Evolutionary conservation across 768 basidiomycete genomes (phyloP).

Genomic region (Amylocystis lapponica): DNA sequence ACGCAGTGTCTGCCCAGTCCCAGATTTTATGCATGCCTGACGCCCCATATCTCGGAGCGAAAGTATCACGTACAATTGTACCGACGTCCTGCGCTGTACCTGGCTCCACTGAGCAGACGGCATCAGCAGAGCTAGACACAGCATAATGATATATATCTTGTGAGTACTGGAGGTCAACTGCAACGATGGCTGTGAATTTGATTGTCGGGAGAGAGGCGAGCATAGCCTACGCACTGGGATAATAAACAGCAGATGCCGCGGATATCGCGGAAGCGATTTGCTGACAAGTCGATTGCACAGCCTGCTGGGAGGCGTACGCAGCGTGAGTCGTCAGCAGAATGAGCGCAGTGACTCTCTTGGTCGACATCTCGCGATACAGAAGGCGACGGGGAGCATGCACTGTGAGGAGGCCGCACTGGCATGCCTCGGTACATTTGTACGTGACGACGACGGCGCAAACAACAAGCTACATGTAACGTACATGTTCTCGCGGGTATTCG

Average conservation of each 20-base stretch:
- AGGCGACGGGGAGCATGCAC: too few relatives aligned
- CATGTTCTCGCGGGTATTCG: too few relatives aligned
- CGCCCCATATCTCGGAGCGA: neutral
- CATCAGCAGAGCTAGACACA: conserved; percentile 36
- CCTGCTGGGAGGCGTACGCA: too few relatives aligned
- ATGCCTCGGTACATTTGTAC: too few relatives aligned
- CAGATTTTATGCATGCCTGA: too few relatives aligned
- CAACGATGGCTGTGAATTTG: neutral
- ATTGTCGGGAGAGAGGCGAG: neutral
- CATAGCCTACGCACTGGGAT: conserved; percentile 25
- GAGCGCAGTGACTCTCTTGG: too few relatives aligned
- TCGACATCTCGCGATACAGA: too few relatives aligned
- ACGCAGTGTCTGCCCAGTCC: too few relatives aligned
- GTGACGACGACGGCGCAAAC: too few relatives aligned
- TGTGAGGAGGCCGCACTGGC: too few relatives aligned
- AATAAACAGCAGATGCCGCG: conserved; percentile 40
- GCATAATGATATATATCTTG: conserved; percentile 48
- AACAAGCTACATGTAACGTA: too few relatives aligned
- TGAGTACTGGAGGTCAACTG: conserved; percentile 24
- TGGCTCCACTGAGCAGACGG: conserved; percentile 55
- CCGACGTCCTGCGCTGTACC: conserved; percentile 46
- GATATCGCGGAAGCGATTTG: conserved; percentile 36
- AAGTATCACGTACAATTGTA: conserved; percentile 36
- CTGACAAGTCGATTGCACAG: conserved; percentile 1
- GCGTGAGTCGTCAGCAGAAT: too few relatives aligned